Evolutionary conservation across 345 rosid genomes (phyloP), one percentile per base, ranked within the genome.

Genomic region (Mercurialis annua): DNA sequence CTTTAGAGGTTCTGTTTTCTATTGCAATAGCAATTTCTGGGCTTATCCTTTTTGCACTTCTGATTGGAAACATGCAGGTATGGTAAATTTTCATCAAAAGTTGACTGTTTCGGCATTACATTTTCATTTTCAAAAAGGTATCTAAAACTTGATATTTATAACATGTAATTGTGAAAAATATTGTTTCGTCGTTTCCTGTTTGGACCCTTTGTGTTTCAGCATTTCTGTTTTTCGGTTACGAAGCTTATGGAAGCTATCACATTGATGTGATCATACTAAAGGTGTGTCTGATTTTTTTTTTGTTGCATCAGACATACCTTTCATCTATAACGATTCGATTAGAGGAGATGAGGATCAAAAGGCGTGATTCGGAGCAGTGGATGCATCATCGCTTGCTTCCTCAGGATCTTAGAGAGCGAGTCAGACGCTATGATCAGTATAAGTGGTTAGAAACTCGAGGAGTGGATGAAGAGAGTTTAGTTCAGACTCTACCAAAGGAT

Each of bases 381-480:
- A 91, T 91, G 97, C 97, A 85, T 71, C 97, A 91, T 60, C 88
- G 96, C 10, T 77, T 87, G 74, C 96, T 91, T n/a, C 97, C 97
- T 5, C 82, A 58, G 43, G 87, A 84, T 38, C 85, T 88, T 26
- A 75, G 87, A 72, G 90, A 86, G 70, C 72, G 87, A 50, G 89
- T 88, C 9, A 66, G 94, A 66, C 85, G 87, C 10, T 86, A 85
- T 17, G 90, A 88, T 71, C 90, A 88, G 49, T 88, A 85, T 81
- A 88, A 88, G 64, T 88, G 94, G 90, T 51, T 88, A 49, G 94
- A 88, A 73, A 88, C 90, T 3, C 77, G 89, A 9, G 94, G 94
- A 61, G 94, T 88, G 7, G 89, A 88, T 44, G 94, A 88, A 79
- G 90, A 88, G 75, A 82, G 54, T 67, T 43, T 88, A 51, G 90